These are phyloP conservation scores for Moesziomyces antarcticus DNA, from an alignment of 1,284 basidiomycete genomes.

Conservation along the genomic window DNA sequence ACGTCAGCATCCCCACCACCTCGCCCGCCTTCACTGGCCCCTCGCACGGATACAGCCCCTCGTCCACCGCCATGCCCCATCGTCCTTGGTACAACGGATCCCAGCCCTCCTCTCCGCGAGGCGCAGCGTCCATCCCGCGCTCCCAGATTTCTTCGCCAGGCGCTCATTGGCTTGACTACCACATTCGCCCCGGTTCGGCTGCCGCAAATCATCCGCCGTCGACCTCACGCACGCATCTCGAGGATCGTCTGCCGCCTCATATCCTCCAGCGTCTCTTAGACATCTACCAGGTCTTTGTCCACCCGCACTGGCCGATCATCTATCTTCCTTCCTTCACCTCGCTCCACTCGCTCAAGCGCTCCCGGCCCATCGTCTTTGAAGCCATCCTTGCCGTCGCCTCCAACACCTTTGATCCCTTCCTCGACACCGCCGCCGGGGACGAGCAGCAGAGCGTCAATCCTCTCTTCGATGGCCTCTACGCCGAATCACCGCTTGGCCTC, in stretches of 20 bases:
- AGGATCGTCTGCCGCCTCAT: slow-evolving; percentile 34
- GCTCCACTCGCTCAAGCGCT: slow-evolving; percentile 34
- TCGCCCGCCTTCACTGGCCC: slow-evolving; percentile 17
- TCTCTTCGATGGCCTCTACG: slow-evolving; percentile 23
- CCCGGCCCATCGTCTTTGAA: slow-evolving; percentile 45
- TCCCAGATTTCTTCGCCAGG: slow-evolving; percentile 28
- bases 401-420: slow-evolving; percentile 42
- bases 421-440: slow-evolving; percentile 19
- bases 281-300: slow-evolving; percentile 49
- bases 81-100: slow-evolving; percentile 32
- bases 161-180: slow-evolving; percentile 24
- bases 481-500: slow-evolving; percentile 19
- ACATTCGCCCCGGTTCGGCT: slow-evolving; percentile 14
- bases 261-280: slow-evolving; percentile 36
- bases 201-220: slow-evolving; percentile 8
- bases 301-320: slow-evolving; percentile 57
- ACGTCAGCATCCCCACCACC: slow-evolving; percentile 3
- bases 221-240: slow-evolving; percentile 13
- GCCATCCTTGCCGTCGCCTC: slow-evolving; percentile 49
- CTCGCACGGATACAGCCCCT: slow-evolving; percentile 25
- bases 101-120: slow-evolving; percentile 23
- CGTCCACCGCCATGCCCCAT: slow-evolving; percentile 19
- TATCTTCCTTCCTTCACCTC: slow-evolving; percentile 50
- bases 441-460: slow-evolving; percentile 14
- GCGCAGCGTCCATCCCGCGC: slow-evolving; percentile 15